Evolutionary conservation across 1,284 basidiomycete genomes (phyloP), one percentile per base, ranked within the genome.

Genomic region (Pulchroboletus neoregius): DNA sequence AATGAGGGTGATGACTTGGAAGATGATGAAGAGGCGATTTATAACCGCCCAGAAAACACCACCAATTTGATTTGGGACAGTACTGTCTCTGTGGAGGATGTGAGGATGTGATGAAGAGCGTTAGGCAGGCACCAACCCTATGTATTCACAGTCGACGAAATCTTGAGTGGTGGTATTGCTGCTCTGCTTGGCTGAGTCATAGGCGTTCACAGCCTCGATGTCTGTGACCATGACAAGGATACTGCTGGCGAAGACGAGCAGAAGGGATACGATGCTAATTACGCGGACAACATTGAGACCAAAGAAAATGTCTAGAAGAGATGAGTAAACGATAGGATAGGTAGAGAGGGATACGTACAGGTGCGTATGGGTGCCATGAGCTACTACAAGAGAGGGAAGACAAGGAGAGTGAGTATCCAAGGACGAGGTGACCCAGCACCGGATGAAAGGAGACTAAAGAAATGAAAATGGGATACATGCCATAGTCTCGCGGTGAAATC

Each of bases 31-130:
- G 38, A 94, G 73, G 52, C 87, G 77, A 64, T 89, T 88, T 48
- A 94, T 71, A 47, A 94, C 81, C 12, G 89, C 86, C 87, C 90
- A 94, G 71, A 94, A 94, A 24, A 82, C 77, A 36, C 92, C 91
- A 9, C 87, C 91, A 20, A 88, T 75, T 63, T 94, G 91, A 63
- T 91, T 87, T n/a, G 91, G 91, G 15, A 94, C 87, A 2, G 88
- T 87, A 65, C 85, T 87, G 50, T 76, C 74, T 54, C 85, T 89
- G 55, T 24, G 47, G 43, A 30, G 32, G 24, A 41, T 22, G 31
- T 54, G 47, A 53, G 50, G 39, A 39, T 34, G 39, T 43, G 49
- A 39, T 39, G 9, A 44, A 26, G 52, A 27, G 36, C 6, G 43
- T 16, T 9, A 22, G 22, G 9, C 2, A 22, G 20, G 16, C 34